Evolutionary conservation across 257 asterid genomes (phyloP).

Genomic region (Fraxinus quadrangulata): DNA sequence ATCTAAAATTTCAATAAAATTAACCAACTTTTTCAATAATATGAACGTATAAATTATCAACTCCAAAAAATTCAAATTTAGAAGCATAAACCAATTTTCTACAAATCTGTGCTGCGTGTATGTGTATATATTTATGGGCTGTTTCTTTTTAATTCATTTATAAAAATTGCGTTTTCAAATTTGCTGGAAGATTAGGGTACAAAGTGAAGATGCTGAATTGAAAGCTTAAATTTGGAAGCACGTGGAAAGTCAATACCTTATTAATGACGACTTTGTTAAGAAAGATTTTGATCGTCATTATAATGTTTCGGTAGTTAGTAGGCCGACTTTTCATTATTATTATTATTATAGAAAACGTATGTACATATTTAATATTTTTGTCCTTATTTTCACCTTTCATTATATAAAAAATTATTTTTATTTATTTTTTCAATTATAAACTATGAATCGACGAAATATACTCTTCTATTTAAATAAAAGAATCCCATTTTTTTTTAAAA

Average conservation of each 20-base stretch:
- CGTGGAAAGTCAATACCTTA: constrained; percentile 27
- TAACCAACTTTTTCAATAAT: not conserved
- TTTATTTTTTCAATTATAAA: too few species aligned
- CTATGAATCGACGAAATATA: too few species aligned
- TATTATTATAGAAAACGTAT: too few species aligned
- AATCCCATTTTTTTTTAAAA: too few species aligned
- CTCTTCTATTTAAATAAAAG: too few species aligned
- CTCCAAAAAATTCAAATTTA: not conserved
- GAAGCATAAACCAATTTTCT: not conserved
- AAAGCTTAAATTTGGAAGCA: constrained; percentile 21
- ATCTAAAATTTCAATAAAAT: not conserved
- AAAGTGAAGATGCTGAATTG: not conserved
- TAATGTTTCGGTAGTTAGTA: too few species aligned
- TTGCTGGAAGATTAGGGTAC: not conserved
- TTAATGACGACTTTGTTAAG: not conserved
- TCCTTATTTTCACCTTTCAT: too few species aligned
- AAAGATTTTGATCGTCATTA: constrained; percentile 4
- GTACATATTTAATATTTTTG: too few species aligned
- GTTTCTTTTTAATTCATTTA: constrained; percentile 1
- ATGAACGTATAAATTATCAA: not conserved
- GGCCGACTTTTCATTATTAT: too few species aligned
- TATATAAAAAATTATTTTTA: too few species aligned
- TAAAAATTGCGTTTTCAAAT: not conserved
- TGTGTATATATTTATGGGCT: constrained; percentile 25
- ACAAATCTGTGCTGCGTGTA: not conserved